Percentiles rank a stretch among this genome's conserved stretches.
Evolutionary conservation across 1,284 basidiomycete genomes (phyloP).

Genomic region (Sporisorium sorghi): DNA sequence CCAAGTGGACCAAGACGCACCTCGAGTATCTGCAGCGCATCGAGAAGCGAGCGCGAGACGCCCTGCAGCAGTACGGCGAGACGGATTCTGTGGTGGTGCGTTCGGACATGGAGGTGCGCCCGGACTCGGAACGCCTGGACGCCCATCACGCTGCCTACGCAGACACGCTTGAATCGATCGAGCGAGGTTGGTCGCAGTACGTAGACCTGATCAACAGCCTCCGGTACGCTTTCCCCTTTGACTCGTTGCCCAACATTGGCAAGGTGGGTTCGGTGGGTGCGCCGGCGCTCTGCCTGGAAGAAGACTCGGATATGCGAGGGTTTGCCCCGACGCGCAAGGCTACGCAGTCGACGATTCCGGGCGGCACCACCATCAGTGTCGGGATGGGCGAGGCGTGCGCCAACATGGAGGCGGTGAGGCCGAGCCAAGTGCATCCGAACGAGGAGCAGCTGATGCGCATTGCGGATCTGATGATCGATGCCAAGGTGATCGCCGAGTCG

Average conservation of each 20-base stretch:
- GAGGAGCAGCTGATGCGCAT: conserved; percentile 95
- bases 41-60: conserved; percentile 44
- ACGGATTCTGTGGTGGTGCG: conserved; percentile 28
- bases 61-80: conserved; percentile 36
- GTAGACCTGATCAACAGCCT: conserved; percentile 78
- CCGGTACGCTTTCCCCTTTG: conserved; percentile 78
- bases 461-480: conserved; percentile 83
- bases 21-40: conserved; percentile 75
- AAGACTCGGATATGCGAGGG: conserved; percentile 89
- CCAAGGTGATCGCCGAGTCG: conserved; percentile 75
- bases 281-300: conserved; percentile 77
- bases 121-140: conserved; percentile 25
- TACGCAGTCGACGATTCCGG: conserved; percentile 55
- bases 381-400: conserved; percentile 53
- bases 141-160: conserved; percentile 62
- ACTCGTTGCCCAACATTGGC: conserved; percentile 74
- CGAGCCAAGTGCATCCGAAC: conserved; percentile 82
- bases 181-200: conserved; percentile 79
- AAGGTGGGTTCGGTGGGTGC: conserved; percentile 67
- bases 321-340: conserved; percentile 82
- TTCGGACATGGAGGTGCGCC: conserved; percentile 32
- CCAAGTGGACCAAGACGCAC: conserved; percentile 88
- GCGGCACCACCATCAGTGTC: conserved; percentile 40
- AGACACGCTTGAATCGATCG: conserved; percentile 59
- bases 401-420: conserved; percentile 33